Evolutionary conservation across 148 eudicot species (phyloP), one percentile per base, ranked within the genome.

Genomic region (Talinum fruticosum): DNA sequence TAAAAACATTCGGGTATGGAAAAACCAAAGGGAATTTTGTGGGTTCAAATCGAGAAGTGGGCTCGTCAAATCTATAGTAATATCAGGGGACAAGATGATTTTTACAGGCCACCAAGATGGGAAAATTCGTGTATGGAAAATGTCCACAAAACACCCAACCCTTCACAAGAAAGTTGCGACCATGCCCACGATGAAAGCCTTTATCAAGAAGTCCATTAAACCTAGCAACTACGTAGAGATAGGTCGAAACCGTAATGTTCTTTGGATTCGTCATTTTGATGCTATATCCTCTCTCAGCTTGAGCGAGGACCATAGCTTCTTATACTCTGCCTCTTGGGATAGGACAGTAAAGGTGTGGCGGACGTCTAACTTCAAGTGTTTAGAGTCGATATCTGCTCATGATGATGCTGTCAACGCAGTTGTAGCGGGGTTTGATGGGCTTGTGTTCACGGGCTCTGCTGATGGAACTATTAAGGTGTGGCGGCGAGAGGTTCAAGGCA

Each of bases 91-190:
- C 13, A 82, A 83, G 29, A 92, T 92, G 66, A 62, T 62, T 18
- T 92, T 90, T 64, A 85, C 94, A 0, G 97, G 97, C 18, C 94
- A 92, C 44, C 97, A 92, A 72, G 94, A 92, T 62, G 97, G 97
- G 8, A 90, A 90, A 77, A 88, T 91, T 14, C 86, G 96, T 3
- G 86, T 91, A 10, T 93, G 97, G 96, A 91, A 88, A 69, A 83
- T 85, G 54, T 93, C 96, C 0, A 26, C 33, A 0, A 93, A 89
- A 79, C 80, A 89, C 69, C 86, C 92, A 1, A 82, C 82, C 19
- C 29, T 80, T 2, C 88, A 91, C 51, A 92, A 89, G 33, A 81
- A 89, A 10, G 37, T 93, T 4, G 97, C 92, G 6, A 91, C 92
- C 0, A 45, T 91, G 36, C 97, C 97, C 0, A 88, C 93, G 1